Conservation (phyloP, 768 basidiomycete species). For the Boletus barrowsii region DNA sequence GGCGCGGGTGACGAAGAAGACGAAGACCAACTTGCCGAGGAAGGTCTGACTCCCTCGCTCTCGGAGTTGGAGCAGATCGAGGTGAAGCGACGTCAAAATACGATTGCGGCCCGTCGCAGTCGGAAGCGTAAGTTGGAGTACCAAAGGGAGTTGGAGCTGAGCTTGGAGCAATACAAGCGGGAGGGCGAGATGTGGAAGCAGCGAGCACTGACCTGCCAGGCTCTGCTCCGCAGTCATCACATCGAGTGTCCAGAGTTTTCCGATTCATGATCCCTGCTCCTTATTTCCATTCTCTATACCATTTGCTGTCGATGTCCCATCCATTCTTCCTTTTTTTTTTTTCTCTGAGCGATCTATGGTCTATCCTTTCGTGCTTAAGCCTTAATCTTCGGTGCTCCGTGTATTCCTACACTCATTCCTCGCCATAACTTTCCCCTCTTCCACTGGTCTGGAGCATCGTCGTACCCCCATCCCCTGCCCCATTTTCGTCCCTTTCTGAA, state of each 20-base stretch:
- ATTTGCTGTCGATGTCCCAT: not conserved
- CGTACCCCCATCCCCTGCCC: constrained; percentile 39
- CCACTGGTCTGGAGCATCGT: constrained; percentile 55
- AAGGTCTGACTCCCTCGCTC: constrained; percentile 36
- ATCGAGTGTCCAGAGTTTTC: constrained; percentile 53
- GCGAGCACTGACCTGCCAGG: constrained; percentile 45
- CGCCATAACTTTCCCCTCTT: constrained; percentile 31
- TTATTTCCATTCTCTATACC: constrained; percentile 5
- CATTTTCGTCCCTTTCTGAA: not conserved
- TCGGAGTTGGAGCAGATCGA: constrained; percentile 68
- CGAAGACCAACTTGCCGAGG: constrained; percentile 36
- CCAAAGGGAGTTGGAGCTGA: constrained; percentile 60
- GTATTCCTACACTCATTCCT: constrained; percentile 23
- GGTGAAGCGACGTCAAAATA: constrained; percentile 80
- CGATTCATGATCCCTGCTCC: constrained; percentile 20
- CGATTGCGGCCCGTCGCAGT: constrained; percentile 78
- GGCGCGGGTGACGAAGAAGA: constrained; percentile 52
- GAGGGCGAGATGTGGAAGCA: constrained; percentile 66
- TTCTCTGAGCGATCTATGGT: constrained; percentile 1
- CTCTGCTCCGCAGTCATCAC: constrained; percentile 55
- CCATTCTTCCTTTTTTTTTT: constrained; percentile 4
- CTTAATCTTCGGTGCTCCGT: constrained; percentile 45
- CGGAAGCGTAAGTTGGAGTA: constrained; percentile 73
- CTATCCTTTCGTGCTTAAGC: constrained; percentile 2
- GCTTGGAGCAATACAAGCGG: constrained; percentile 46